Evolutionary conservation across 208 protist genomes (phyloP).

Genomic region (Tritrichomonas foetus): DNA sequence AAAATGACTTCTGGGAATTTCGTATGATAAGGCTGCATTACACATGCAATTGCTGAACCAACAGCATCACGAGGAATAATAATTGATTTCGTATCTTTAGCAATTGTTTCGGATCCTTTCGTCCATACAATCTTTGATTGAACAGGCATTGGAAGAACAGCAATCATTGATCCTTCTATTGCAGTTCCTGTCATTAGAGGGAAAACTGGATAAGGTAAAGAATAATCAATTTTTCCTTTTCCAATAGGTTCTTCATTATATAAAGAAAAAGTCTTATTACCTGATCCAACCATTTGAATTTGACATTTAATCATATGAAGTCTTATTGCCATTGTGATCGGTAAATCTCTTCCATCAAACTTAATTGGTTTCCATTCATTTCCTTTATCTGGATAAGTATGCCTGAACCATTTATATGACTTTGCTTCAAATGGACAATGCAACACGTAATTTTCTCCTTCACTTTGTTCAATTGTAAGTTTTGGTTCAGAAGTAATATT

Average conservation of each 20-base stretch:
- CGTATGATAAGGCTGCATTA: neutral
- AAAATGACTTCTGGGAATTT: neutral
- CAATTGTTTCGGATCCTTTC: neutral
- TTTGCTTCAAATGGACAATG: neutral
- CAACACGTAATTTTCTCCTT: neutral
- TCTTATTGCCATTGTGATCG: neutral
- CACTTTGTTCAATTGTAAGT: neutral
- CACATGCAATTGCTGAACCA: neutral
- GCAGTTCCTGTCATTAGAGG: neutral
- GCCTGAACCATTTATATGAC: neutral
- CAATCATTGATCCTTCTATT: neutral
- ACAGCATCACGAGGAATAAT: neutral
- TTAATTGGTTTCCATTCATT: neutral
- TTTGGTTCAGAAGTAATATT: neutral
- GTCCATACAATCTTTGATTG: neutral
- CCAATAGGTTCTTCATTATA: neutral
- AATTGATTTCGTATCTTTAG: neutral
- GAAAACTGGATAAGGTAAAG: neutral
- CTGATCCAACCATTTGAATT: neutral
- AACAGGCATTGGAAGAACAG: neutral
- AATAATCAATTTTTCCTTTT: neutral
- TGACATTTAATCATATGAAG: neutral
- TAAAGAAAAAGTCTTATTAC: neutral
- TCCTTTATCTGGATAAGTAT: neutral
- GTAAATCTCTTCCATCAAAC: neutral